These are phyloP conservation scores for Neonectria ditissima DNA, from an alignment of 2,329 filamentous ascomycete species.

Conservation along the genomic window DNA sequence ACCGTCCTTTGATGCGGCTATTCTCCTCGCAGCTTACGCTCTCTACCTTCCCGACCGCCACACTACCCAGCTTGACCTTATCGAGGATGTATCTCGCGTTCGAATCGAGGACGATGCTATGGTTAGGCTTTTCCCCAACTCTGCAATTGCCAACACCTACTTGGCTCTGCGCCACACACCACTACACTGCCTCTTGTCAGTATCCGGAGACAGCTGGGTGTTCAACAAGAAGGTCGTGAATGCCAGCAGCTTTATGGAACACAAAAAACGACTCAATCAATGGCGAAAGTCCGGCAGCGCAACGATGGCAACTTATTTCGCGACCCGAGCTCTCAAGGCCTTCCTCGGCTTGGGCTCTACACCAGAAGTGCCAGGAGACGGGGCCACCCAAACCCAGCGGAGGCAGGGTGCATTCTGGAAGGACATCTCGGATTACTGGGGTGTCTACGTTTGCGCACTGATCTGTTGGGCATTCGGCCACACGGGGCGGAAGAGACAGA, in stretches of 20 bases:
- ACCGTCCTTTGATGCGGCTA: slow-evolving; percentile 53
- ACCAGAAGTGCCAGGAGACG: background rate
- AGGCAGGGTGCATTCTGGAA: slow-evolving; percentile 38
- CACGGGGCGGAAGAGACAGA: slow-evolving; percentile 36
- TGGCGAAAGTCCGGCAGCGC: slow-evolving; percentile 62
- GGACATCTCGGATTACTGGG: slow-evolving; percentile 66
- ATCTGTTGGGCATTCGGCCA: slow-evolving; percentile 70
- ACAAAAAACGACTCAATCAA: slow-evolving; percentile 58
- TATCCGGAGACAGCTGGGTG: slow-evolving; percentile 69
- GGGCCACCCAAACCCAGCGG: slow-evolving; percentile 16
- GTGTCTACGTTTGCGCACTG: slow-evolving; percentile 66
- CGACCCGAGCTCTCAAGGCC: slow-evolving; percentile 62
- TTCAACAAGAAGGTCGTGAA: slow-evolving; percentile 66
- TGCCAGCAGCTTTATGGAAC: slow-evolving; percentile 57
- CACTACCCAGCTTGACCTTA: slow-evolving; percentile 42
- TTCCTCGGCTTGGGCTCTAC: slow-evolving; percentile 52
- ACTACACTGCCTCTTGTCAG: slow-evolving; percentile 67
- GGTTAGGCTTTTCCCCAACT: slow-evolving; percentile 57
- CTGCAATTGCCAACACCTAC: slow-evolving; percentile 63
- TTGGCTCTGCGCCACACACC: slow-evolving; percentile 69
- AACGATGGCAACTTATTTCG: slow-evolving; percentile 60
- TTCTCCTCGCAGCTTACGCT: slow-evolving; percentile 55
- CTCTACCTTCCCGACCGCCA: slow-evolving; percentile 53
- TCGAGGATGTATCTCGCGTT: slow-evolving; percentile 40
- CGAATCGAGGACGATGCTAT: slow-evolving; percentile 47